Percentiles rank a stretch among this genome's conserved stretches.
phyloP scores from a whole-genome alignment of 2,329 filamentous ascomycete genomes.

The Colletotrichum sp. region DNA sequence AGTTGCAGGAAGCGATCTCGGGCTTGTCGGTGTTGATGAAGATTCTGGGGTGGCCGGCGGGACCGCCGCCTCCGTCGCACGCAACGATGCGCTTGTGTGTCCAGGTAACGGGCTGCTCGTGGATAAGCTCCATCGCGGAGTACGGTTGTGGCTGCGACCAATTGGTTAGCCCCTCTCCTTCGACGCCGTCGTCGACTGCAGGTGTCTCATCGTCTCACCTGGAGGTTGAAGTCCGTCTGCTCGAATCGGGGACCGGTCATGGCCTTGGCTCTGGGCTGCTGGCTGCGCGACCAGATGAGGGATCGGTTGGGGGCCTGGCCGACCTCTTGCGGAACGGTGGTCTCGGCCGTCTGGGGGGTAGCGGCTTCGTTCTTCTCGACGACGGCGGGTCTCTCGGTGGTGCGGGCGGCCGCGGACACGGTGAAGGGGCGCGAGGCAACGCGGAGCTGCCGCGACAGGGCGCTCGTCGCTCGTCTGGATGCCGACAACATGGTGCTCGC shows the following conservation, averaged over 20 bases:
- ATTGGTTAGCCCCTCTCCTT: background rate
- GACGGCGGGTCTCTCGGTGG: constrained; percentile 44
- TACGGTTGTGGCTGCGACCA: constrained; percentile 78
- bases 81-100: constrained; percentile 80
- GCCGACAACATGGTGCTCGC: constrained; percentile 51
- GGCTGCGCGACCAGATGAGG: constrained; percentile 83
- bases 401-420: constrained; percentile 39
- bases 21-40: constrained; percentile 99
- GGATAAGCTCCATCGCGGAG: constrained; percentile 93
- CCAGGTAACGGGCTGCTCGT: constrained; percentile 95
- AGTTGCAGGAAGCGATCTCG: constrained; percentile 87
- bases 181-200: background rate
- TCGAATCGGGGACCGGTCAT: constrained; percentile 97
- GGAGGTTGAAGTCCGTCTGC: constrained; percentile 90
- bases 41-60: constrained; percentile 87
- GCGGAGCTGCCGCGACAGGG: constrained; percentile 49
- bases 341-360: constrained; percentile 48
- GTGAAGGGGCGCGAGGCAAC: constrained; percentile 53
- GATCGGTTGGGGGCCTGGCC: constrained; percentile 87
- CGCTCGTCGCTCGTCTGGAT: constrained; percentile 43
- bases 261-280: constrained; percentile 79
- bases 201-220: constrained; percentile 64
- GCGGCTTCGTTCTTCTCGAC: constrained; percentile 45
- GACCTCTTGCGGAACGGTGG: constrained; percentile 50
- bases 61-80: constrained; percentile 92